A percentile compares a stretch with the other conserved stretches of the same genome.
phyloP scores from a whole-genome alignment of 306 rosid genomes.

The Cyclanthera cordifolia region DNA sequence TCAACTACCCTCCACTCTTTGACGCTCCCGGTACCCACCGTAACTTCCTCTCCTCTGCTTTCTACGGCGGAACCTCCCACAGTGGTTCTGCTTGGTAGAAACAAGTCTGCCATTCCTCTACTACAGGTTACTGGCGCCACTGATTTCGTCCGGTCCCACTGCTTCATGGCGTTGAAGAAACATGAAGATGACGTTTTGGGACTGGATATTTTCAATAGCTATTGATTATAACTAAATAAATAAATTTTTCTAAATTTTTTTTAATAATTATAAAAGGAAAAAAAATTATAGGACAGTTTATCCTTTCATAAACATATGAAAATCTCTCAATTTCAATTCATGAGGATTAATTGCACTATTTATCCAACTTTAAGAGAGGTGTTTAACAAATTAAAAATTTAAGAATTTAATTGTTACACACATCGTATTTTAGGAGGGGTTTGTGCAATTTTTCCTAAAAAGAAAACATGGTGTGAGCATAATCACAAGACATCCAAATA shows the following conservation, averaged over 20 bases:
- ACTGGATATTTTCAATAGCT: conserved; percentile 66
- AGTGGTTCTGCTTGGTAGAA: conserved; percentile 80
- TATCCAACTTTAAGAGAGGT: too few species aligned
- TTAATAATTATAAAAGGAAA: too few species aligned
- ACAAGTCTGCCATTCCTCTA: conserved; percentile 62
- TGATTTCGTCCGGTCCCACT: conserved; percentile 73
- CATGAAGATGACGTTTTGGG: conserved; percentile 88
- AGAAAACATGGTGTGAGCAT: conserved; percentile 7
- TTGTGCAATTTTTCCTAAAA: too few species aligned
- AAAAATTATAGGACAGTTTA: too few species aligned
- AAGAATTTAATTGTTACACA: too few species aligned
- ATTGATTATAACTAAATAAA: too few species aligned
- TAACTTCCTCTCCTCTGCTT: conserved; percentile 51
- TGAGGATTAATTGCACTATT: too few species aligned
- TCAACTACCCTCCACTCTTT: conserved; percentile 61
- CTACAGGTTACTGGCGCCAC: conserved; percentile 75
- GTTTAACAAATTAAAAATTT: too few species aligned
- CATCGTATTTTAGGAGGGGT: too few species aligned
- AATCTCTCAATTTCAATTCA: too few species aligned
- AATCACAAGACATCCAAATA: background rate
- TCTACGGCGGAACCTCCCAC: conserved; percentile 28
- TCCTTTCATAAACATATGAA: too few species aligned
- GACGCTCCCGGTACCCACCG: conserved; percentile 14
- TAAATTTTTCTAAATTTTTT: too few species aligned
- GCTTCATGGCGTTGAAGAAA: conserved; percentile 64